Evolutionary conservation across 805 yeast species (phyloP).

Genomic region (Candida sonorensis): DNA sequence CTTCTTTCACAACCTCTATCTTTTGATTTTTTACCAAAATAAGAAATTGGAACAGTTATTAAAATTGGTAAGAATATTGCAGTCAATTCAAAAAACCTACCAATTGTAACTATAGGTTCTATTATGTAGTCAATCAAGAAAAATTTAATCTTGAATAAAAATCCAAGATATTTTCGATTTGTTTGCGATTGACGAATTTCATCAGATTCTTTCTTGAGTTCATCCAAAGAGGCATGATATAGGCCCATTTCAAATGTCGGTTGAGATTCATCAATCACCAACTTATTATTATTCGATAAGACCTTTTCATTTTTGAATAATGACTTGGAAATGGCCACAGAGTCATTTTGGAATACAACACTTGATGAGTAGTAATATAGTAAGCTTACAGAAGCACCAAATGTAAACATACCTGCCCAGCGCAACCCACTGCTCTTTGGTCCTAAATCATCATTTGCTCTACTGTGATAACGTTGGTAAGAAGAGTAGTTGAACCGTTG

Average conservation of each 20-base stretch:
- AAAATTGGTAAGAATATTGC: conserved; percentile 65
- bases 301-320: conserved; percentile 12
- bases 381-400: too few relatives aligned
- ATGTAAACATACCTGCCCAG: too few relatives aligned
- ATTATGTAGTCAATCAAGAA: conserved; percentile 44
- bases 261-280: conserved; percentile 39
- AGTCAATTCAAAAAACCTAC: conserved; percentile 65
- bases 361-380: conserved; percentile 1
- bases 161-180: conserved; percentile 18
- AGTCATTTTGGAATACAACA: conserved; percentile 9
- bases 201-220: conserved; percentile 34
- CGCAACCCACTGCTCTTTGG: too few relatives aligned
- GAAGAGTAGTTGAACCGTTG: too few relatives aligned
- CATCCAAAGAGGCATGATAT: conserved; percentile 52
- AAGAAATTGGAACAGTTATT: conserved; percentile 53
- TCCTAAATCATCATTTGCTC: too few relatives aligned
- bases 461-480: too few relatives aligned
- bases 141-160: conserved; percentile 35
- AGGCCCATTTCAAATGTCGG: conserved; percentile 70
- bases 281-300: conserved; percentile 26
- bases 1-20: conserved; percentile 40
- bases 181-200: conserved; percentile 27
- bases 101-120: conserved; percentile 64
- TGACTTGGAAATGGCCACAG: conserved; percentile 7
- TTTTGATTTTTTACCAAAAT: conserved; percentile 39